Evolutionary conservation across 192 early-diverging fungal genomes (phyloP), one percentile per base, ranked within the genome.

Genomic region (Coemansia pectinata): DNA sequence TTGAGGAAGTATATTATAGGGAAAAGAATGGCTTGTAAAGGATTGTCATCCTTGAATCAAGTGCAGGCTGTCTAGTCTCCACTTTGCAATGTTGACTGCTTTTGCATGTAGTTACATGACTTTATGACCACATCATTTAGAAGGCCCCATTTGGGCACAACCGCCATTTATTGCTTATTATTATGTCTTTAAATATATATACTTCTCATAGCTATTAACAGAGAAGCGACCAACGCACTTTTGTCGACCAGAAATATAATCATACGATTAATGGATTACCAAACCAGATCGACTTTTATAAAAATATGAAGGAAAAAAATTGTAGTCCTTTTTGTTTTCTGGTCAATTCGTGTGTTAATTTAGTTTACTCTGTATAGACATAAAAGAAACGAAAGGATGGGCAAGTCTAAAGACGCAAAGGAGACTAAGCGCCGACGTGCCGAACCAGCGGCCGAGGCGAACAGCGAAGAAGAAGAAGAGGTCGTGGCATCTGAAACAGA

Each of bases 401-500:
- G 39, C 62, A 68, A 58, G n/a, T 34, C 3, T 17, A 38, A 60
- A 19, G 57, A 65, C 40, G 62, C 23, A 40, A 71, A 67, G 50
- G 68, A 45, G 39, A 45, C 29, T 25, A 70, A 71, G 58, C 65
- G 70, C 55, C 17, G 55, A 8, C 55, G 55, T 34, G 15, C 31
- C 29, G 14, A 34, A 15, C 31, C 55, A 17, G 39, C 57, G 38
- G 40, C n/a, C 40, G 59, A 17, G 36, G 19, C 4, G 12, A 19
- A 40, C 59, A 61, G 48, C 64, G 48, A 69, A 2, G 40, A 36
- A 1, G 42, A 38, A 47, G 14, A n/a, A 12, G 14, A n/a, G 6
- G 47, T 25, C 29, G 31, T 38, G 31, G 27, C 14, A 23, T 7
- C 33, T 14, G 41, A 33, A 12, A 19, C 12, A 50, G 15, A 70